phyloP scores from a whole-genome alignment of 2,329 filamentous ascomycete species.

The Fusarium multiceps region DNA sequence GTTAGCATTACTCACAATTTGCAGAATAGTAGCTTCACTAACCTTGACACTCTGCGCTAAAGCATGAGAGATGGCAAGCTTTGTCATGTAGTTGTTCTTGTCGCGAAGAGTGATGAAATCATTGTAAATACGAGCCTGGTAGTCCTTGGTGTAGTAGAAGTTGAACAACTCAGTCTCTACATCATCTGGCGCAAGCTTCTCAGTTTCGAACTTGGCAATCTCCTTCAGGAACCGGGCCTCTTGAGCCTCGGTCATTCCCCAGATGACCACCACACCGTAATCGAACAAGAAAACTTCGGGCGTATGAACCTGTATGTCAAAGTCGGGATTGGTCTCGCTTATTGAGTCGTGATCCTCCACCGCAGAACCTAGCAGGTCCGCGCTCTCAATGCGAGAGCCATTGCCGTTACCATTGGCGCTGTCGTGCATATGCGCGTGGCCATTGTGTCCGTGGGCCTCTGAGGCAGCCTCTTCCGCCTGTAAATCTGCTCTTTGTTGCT shows the following conservation, averaged over 20 bases:
- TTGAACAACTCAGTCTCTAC: constrained; percentile 98
- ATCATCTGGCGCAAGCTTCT: constrained; percentile 88
- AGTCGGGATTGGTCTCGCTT: constrained; percentile 69
- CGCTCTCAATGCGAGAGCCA: constrained; percentile 44
- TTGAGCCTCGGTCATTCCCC: constrained; percentile 94
- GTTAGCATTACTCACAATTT: constrained; percentile 28
- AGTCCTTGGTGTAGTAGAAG: constrained; percentile 98
- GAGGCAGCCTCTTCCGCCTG: constrained; percentile 53
- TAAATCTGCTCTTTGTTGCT: constrained; percentile 68
- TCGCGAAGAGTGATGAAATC: constrained; percentile 97
- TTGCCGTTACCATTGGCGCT: constrained; percentile 45
- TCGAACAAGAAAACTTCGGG: constrained; percentile 97
- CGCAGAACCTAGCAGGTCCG: constrained; percentile 51
- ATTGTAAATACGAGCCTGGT: constrained; percentile 98
- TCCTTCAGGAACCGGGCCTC: constrained; percentile 94
- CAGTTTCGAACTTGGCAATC: constrained; percentile 91
- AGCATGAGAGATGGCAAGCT: constrained; percentile 95
- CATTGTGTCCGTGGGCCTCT: constrained; percentile 45
- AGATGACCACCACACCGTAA: constrained; percentile 97
- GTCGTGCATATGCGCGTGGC: constrained; percentile 38
- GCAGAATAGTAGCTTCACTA: constrained; percentile 14
- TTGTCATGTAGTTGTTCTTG: constrained; percentile 97
- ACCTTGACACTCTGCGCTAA: constrained; percentile 95
- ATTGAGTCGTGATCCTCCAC: constrained; percentile 53
- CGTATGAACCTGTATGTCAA: constrained; percentile 89